phyloP scores from a whole-genome alignment of 2,329 filamentous ascomycete species.

The Botrytis elliptica region DNA sequence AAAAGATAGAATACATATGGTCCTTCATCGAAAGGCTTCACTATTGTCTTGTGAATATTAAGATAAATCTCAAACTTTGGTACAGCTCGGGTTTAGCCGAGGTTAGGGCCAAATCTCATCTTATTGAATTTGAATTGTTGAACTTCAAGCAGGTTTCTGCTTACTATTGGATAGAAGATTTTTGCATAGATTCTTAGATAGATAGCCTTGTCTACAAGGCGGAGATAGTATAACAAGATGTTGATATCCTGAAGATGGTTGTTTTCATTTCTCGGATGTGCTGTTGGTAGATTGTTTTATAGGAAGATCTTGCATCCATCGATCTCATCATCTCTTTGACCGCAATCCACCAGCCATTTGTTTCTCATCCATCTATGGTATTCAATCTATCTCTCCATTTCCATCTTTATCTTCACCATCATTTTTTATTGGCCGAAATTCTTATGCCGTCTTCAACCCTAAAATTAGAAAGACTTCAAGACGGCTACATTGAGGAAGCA shows the following conservation, averaged over 20 bases:
- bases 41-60: neutral
- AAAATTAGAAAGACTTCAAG: neutral
- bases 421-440: neutral
- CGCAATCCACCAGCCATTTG: neutral
- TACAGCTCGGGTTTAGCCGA: neutral
- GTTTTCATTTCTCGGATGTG: neutral
- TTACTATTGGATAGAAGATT: neutral
- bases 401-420: neutral
- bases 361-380: fast-evolving
- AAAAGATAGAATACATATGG: neutral
- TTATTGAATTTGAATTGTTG: neutral
- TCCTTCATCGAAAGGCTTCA: neutral
- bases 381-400: too few relatives aligned
- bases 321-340: fast-evolving
- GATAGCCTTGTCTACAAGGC: neutral
- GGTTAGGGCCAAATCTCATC: neutral
- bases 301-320: neutral
- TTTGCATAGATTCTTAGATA: neutral
- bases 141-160: neutral
- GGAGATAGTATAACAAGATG: too few relatives aligned
- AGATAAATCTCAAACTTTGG: fast-evolving
- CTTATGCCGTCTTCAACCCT: neutral
- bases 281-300: neutral
- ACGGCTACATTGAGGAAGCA: too few relatives aligned
- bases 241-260: neutral